Evolutionary conservation across 139 green algal species (phyloP).

Genomic region (Micromonas commoda): DNA sequence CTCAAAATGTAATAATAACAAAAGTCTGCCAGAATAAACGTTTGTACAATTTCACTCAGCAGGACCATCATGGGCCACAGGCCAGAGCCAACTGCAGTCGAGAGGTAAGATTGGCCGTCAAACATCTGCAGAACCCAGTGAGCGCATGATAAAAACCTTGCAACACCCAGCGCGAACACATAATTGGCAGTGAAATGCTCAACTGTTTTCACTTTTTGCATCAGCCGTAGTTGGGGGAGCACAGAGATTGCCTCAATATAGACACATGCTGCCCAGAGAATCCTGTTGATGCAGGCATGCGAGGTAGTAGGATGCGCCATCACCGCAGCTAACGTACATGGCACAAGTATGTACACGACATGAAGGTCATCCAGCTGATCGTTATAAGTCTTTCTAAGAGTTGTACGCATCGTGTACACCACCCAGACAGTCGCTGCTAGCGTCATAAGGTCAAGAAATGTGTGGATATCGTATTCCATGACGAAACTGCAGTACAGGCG

Average conservation of each 20-base stretch:
- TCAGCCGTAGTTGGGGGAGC: slow-evolving; percentile 90
- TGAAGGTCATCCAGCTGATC: slow-evolving; percentile 73
- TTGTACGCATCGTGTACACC: slow-evolving; percentile 70
- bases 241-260: slow-evolving; percentile 95
- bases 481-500: slow-evolving; percentile 88
- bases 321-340: slow-evolving; percentile 74
- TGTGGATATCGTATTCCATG: slow-evolving; percentile 99
- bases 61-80: slow-evolving; percentile 96
- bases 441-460: slow-evolving; percentile 84
- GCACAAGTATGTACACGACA: slow-evolving; percentile 64
- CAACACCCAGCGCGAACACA: slow-evolving; percentile 91
- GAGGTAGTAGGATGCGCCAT: slow-evolving; percentile 80
- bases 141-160: slow-evolving; percentile 91
- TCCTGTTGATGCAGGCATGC: slow-evolving; percentile 57
- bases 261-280: slow-evolving; percentile 95
- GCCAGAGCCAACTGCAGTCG: slow-evolving; percentile 73
- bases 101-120: slow-evolving; percentile 80
- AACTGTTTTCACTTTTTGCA: slow-evolving; percentile 58
- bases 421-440: slow-evolving; percentile 77
- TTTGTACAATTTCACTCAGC: slow-evolving; percentile 93
- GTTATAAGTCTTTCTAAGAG: slow-evolving; percentile 74
- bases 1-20: slow-evolving; percentile 97
- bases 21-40: slow-evolving; percentile 97
- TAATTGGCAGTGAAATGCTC: slow-evolving; percentile 98
- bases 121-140: slow-evolving; percentile 84